Base-by-base conservation (phyloP, 352 stramenopile species). In the Phytopythium oedochilum region DNA sequence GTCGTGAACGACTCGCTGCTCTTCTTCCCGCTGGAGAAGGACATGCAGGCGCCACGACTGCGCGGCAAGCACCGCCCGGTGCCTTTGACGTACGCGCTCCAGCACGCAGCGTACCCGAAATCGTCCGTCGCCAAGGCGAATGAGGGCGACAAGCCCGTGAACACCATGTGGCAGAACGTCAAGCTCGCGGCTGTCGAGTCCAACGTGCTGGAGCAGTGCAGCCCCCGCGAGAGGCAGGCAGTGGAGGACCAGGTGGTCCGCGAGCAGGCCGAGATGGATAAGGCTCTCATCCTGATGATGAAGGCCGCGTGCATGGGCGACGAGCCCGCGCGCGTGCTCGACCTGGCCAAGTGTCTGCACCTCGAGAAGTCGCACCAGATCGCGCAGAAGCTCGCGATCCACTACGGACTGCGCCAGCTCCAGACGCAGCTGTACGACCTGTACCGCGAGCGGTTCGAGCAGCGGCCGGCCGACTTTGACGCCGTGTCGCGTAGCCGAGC, bases 351-450 rank as follows among this genome's bases (percentile, higher is more conserved):
- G 66, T 94, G 84, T 48, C 59, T 94, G 25, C 72, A 88, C 55
- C 54, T 94, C 1, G 80, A 92, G 39, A 94, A 94, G 52, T 91
- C 78, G 0, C 80, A 91, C 34, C 72, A 87, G 56, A 94, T 94
- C 49, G 84, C 82, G 17, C 80, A 91, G 61, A 92, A 92, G 51
- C 66, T 94, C 17, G 82, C 83, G 3, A 81, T 82, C 36, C 82
- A 94, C 52, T 94, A 89, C 62, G 83, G 75, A 0, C 63, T 92
- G 34, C 79, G 83, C 0, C 71, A 90, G 42, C 47, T 94, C 31
- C 75, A 88, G 53, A 83, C 68, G 5, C 78, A 89, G 58, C 66
- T 94, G 18, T 85, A 91, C 31, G 70, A 84, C 32, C 55, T 94
- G 12, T 90, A 91, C 60, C 76, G 67, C 31, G 53, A 74, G n/a